Evolutionary conservation across 192 early-diverging fungal species (phyloP), one percentile per base, ranked within the genome.

Genomic region (Backusella tuberculispora): DNA sequence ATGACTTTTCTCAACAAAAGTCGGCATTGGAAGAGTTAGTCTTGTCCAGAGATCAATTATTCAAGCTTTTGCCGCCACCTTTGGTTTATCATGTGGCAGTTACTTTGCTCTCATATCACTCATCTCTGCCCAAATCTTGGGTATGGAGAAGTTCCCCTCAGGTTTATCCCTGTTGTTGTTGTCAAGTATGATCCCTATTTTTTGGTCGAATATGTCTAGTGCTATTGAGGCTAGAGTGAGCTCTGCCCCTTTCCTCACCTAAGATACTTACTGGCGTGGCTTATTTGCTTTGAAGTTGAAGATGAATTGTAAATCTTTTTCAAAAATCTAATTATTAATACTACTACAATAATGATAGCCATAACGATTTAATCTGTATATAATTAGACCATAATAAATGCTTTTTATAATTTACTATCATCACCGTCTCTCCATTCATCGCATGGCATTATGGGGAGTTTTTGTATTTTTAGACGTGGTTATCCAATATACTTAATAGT

Each of bases 191-290:
- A 63, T 78, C 1, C 48, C 80, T 24, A 60, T 78, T 0, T 81
- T 81, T 48, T 76, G 76, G 15, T 69, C 77, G 6, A 73, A 68
- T 48, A 81, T 81, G n/a, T 69, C 80, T 5, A 68, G 73, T 63
- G 76, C 80, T 8, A 74, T 81, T 7, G 75, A 81, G 64, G 34
- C 69, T 10, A 76, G 72, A 47, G 68, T 78, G 12, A 45, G 41
- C 5, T 71, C 83, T 0, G 66, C 76, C 3, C 60, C 76, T 2
- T 78, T 53, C 14, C 76, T 84, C 63, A 66, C 79, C 46, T 72
- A 81, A 83, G 74, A 80, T 87, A 77, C 85, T 81, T 78, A 56
- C 78, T 24, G 76, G 79, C 10, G 64, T 48, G 9, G 40, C 43
- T 4, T 77, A 72, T 60, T 60, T 60, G 53, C 21, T 60, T 60